Evolutionary conservation across 257 asterid genomes (phyloP).

Genomic region (Penstemon davidsonii): DNA sequence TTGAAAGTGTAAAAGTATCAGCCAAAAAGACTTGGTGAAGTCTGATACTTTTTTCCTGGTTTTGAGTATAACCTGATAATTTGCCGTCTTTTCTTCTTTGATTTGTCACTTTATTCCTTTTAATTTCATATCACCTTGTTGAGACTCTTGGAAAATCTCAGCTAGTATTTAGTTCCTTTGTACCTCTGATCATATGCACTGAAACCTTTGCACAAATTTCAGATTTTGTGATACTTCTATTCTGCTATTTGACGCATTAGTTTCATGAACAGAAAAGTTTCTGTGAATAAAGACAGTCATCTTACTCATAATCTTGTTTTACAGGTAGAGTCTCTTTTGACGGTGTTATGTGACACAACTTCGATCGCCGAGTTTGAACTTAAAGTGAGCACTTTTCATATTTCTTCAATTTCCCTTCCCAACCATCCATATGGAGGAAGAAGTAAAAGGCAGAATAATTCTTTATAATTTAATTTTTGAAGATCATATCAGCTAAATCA

Average conservation of each 20-base stretch:
- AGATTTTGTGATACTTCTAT: slow-evolving; percentile 14
- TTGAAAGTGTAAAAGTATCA: neutral
- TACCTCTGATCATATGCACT: slow-evolving; percentile 9
- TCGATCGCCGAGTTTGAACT: slow-evolving; percentile 87
- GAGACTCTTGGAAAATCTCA: slow-evolving; percentile 19
- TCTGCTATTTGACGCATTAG: neutral
- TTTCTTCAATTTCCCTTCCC: neutral
- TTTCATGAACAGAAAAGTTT: slow-evolving; percentile 4
- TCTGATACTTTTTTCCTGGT: neutral
- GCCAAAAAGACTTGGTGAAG: neutral
- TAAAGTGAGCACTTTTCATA: slow-evolving; percentile 49
- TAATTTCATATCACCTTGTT: slow-evolving; percentile 1
- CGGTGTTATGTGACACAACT: slow-evolving; percentile 67
- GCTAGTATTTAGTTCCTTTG: slow-evolving; percentile 2
- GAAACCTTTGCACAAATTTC: neutral
- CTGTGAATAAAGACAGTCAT: slow-evolving; percentile 7
- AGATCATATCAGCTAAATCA: too few relatives aligned
- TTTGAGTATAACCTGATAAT: slow-evolving; percentile 1
- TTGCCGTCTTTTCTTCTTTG: slow-evolving; percentile 8
- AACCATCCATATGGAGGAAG: neutral
- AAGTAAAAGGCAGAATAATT: too few relatives aligned
- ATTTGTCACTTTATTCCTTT: neutral
- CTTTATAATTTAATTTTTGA: too few relatives aligned
- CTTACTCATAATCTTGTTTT: slow-evolving; percentile 32
- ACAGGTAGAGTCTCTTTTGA: slow-evolving; percentile 83